Conservation (phyloP, 805 yeast genomes). For the Metschnikowia anglica region DNA sequence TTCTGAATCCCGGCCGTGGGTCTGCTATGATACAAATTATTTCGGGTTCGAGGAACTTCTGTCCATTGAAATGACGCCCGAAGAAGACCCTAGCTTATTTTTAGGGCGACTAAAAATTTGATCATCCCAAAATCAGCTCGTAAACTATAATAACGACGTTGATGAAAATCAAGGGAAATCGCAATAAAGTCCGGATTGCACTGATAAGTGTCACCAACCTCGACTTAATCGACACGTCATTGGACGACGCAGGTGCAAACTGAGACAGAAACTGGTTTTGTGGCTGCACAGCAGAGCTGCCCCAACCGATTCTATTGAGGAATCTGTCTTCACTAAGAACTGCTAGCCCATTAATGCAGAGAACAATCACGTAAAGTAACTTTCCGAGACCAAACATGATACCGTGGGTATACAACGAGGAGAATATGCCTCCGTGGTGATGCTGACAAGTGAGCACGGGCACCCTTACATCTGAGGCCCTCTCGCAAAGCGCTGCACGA, state of each 20-base stretch:
- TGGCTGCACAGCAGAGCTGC: constrained; percentile 17
- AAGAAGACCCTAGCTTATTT: too few species aligned
- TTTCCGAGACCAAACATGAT: constrained; percentile 61
- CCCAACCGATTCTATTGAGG: constrained; percentile 56
- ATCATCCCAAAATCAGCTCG: constrained; percentile 63
- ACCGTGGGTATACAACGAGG: background rate
- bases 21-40: too few species aligned
- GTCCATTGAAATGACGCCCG: too few species aligned
- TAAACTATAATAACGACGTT: constrained; percentile 66
- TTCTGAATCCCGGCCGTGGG: too few species aligned
- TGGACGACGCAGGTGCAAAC: constrained; percentile 46
- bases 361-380: constrained; percentile 53
- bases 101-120: too few species aligned
- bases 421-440: background rate
- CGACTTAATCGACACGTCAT: constrained; percentile 47
- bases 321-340: constrained; percentile 79
- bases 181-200: constrained; percentile 71
- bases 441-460: constrained; percentile 2
- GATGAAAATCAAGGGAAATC: constrained; percentile 70
- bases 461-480: constrained; percentile 12
- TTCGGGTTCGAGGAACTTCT: too few species aligned
- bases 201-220: constrained; percentile 64
- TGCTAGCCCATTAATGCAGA: constrained; percentile 72
- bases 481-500: background rate
- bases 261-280: constrained; percentile 23